Conservation (phyloP, 2,329 filamentous ascomycete genomes). For the Colletotrichum sublineola region DNA sequence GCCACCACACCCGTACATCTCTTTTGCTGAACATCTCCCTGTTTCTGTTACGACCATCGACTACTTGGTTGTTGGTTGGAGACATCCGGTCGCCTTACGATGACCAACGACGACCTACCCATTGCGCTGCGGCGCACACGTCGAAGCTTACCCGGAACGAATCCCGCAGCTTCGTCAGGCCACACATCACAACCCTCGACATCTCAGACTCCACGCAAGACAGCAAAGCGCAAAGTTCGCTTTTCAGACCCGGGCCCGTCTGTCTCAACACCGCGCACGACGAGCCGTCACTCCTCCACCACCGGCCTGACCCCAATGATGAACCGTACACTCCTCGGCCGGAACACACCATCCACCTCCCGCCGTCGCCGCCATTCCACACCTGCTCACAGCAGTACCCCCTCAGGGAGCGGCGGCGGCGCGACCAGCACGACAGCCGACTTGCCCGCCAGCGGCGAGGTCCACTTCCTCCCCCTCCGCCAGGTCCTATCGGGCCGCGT, state of each 20-base stretch:
- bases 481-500: conserved; percentile 70
- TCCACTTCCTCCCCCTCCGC: conserved; percentile 64
- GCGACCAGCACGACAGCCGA: conserved; percentile 37
- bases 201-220: conserved; percentile 36
- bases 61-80: neutral
- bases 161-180: neutral
- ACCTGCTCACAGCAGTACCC: conserved; percentile 43
- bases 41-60: neutral
- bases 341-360: conserved; percentile 51
- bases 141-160: conserved; percentile 51
- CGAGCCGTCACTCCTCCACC: conserved; percentile 49
- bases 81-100: conserved; percentile 41
- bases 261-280: conserved; percentile 44
- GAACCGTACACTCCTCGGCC: conserved; percentile 61
- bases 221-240: conserved; percentile 63
- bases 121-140: conserved; percentile 69
- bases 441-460: conserved; percentile 51
- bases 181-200: conserved; percentile 40
- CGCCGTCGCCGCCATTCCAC: conserved; percentile 60
- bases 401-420: conserved; percentile 6
- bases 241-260: conserved; percentile 70
- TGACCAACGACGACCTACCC: conserved; percentile 61
- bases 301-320: conserved; percentile 73
- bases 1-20: neutral
- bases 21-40: neutral